Evolutionary conservation across 2,329 filamentous ascomycete genomes (phyloP).

Genomic region (Cadophora gregata): DNA sequence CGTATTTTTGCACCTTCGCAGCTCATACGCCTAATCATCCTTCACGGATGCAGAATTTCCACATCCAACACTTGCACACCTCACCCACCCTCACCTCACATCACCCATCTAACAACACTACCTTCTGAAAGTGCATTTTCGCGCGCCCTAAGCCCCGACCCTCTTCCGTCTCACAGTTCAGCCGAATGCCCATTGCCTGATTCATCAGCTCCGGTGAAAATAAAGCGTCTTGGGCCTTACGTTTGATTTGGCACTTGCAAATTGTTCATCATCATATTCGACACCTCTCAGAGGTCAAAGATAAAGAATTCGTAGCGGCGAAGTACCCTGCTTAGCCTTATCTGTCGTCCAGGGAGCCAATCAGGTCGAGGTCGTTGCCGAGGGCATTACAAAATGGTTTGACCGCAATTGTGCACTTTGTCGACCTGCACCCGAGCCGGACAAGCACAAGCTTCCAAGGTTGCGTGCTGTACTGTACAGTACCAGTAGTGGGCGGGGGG

Average conservation of each 20-base stretch:
- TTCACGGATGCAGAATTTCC: constrained; percentile 9
- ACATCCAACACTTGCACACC: not conserved
- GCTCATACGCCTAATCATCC: not conserved
- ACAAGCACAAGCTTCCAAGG: too few relatives aligned
- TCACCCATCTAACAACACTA: constrained; percentile 3
- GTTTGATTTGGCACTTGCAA: constrained; percentile 14
- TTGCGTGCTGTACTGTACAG: too few relatives aligned
- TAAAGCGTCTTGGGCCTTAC: constrained; percentile 19
- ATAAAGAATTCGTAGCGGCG: constrained; percentile 28
- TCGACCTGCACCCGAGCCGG: too few relatives aligned
- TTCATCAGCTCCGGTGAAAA: constrained; percentile 13
- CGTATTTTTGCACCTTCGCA: constrained; percentile 10
- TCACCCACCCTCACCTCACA: not conserved
- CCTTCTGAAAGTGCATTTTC: constrained; percentile 19
- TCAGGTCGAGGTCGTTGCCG: not conserved
- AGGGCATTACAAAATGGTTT: constrained; percentile 25
- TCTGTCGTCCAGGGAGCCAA: constrained; percentile 29
- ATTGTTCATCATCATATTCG: not conserved
- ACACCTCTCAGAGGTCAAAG: constrained; percentile 28
- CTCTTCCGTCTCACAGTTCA: constrained; percentile 15
- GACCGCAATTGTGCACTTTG: constrained; percentile 21
- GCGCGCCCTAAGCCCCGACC: not conserved
- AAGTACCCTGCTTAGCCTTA: constrained; percentile 27
- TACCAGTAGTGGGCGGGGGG: not conserved
- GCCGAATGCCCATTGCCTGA: constrained; percentile 2